Conservation (phyloP, 768 basidiomycete species). For the Filobasidium wieringae region DNA sequence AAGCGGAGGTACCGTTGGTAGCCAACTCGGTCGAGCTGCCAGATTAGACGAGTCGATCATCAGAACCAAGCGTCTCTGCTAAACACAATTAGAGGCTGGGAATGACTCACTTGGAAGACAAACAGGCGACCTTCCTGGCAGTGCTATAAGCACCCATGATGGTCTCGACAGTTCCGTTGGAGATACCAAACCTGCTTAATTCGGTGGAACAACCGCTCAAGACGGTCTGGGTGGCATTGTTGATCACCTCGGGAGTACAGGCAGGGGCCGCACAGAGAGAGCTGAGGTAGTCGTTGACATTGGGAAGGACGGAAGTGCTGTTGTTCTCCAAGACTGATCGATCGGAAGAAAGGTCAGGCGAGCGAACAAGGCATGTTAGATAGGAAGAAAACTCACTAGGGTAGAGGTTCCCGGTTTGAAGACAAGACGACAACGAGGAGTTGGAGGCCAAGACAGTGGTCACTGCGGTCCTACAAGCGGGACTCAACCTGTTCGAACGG, state of each 20-base stretch:
- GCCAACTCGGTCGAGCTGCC: constrained; percentile 6
- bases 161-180: constrained; percentile 16
- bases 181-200: constrained; percentile 16
- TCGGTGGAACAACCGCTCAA: constrained; percentile 21
- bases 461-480: constrained; percentile 7
- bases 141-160: constrained; percentile 26
- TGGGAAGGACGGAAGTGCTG: constrained; percentile 25
- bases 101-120: constrained; percentile 21
- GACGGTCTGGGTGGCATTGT: constrained; percentile 16
- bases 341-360: neutral
- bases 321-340: constrained; percentile 10
- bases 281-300: constrained; percentile 25
- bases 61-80: neutral
- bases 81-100: neutral
- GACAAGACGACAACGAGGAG: constrained; percentile 5
- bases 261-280: constrained; percentile 20
- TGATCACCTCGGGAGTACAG: constrained; percentile 20
- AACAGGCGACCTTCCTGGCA: constrained; percentile 30
- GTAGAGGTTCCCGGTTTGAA: constrained; percentile 4
- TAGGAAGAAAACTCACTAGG: constrained; percentile 1
- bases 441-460: neutral
- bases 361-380: too few species aligned
- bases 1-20: constrained; percentile 13
- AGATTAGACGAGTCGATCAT: neutral
- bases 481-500: constrained; percentile 1